A percentile compares a stretch with the other conserved stretches of the same genome.
Conservation (phyloP, 1,284 basidiomycete genomes). For the Ceratobasidium theobromae region DNA sequence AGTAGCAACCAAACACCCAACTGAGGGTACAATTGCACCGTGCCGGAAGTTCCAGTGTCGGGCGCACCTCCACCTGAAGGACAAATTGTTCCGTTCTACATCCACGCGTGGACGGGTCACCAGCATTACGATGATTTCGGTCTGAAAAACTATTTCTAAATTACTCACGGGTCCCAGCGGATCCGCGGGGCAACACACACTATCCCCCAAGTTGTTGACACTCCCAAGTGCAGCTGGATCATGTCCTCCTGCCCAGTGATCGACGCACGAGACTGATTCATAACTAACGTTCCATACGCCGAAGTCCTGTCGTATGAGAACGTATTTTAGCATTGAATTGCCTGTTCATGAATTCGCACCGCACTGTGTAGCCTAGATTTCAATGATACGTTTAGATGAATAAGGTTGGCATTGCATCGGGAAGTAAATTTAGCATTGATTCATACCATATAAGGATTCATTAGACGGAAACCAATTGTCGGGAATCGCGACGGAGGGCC, state of each 20-base stretch:
- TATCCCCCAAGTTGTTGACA: slow-evolving; percentile 32
- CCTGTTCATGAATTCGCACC: neutral
- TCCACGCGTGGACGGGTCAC: neutral
- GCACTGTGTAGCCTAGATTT: slow-evolving; percentile 16
- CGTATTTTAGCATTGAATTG: neutral
- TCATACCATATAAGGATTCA: slow-evolving; percentile 29
- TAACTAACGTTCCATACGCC: slow-evolving; percentile 37
- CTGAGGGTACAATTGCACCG: neutral
- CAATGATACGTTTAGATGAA: neutral
- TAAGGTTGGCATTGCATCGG: neutral
- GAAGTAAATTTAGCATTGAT: neutral
- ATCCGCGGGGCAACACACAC: slow-evolving; percentile 36
- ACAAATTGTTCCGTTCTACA: slow-evolving; percentile 25
- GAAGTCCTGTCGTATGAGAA: slow-evolving; percentile 32
- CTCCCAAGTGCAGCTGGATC: slow-evolving; percentile 36
- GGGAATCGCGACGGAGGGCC: slow-evolving; percentile 32
- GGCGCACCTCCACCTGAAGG: slow-evolving; percentile 15
- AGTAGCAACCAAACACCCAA: neutral
- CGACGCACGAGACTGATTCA: slow-evolving; percentile 32
- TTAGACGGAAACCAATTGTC: slow-evolving; percentile 34
- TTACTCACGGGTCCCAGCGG: slow-evolving; percentile 29
- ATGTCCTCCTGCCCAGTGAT: slow-evolving; percentile 32
- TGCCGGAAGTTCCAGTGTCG: slow-evolving; percentile 23
- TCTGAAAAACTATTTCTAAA: neutral
- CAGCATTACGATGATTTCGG: too few relatives aligned